Conservation (phyloP, 345 rosid species). For the Punica granatum region DNA sequence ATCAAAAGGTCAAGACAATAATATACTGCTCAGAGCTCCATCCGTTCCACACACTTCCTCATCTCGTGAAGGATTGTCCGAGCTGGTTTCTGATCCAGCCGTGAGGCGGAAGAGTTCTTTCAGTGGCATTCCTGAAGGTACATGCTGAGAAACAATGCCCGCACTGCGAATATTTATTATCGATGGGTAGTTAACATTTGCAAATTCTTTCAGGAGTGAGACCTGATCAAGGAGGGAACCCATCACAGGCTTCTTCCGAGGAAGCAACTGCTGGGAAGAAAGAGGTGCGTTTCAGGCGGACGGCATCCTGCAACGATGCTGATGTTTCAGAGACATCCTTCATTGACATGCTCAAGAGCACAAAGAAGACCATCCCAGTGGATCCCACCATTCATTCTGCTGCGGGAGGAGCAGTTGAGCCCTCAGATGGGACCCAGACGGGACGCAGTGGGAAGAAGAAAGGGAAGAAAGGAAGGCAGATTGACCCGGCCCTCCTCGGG, state of each 20-base stretch:
- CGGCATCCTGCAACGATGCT: constrained; percentile 40
- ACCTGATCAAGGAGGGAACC: constrained; percentile 20
- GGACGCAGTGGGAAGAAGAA: constrained; percentile 61
- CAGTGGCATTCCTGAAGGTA: constrained; percentile 38
- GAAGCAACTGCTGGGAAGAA: constrained; percentile 29
- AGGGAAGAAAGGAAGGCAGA: constrained; percentile 86
- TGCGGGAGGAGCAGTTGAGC: constrained; percentile 16
- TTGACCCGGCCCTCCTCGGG: constrained; percentile 85
- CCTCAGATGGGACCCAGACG: constrained; percentile 16
- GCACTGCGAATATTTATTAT: not conserved
- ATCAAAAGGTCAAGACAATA: constrained; percentile 45
- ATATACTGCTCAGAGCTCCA: constrained; percentile 25
- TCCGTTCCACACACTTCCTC: constrained; percentile 35
- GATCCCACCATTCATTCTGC: constrained; percentile 11
- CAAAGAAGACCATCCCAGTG: constrained; percentile 15
- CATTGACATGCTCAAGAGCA: constrained; percentile 66
- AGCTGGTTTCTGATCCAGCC: constrained; percentile 26
- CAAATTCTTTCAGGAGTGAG: constrained; percentile 21
- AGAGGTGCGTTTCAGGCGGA: constrained; percentile 34
- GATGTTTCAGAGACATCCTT: constrained; percentile 58
- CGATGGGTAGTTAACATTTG: not conserved
- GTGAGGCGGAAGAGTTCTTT: constrained; percentile 28
- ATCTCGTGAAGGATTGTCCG: constrained; percentile 43
- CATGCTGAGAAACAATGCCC: not conserved
- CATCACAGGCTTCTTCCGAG: constrained; percentile 12